Evolutionary conservation across 2,329 filamentous ascomycete species (phyloP).

Genomic region (Aquanectria penicillioides): DNA sequence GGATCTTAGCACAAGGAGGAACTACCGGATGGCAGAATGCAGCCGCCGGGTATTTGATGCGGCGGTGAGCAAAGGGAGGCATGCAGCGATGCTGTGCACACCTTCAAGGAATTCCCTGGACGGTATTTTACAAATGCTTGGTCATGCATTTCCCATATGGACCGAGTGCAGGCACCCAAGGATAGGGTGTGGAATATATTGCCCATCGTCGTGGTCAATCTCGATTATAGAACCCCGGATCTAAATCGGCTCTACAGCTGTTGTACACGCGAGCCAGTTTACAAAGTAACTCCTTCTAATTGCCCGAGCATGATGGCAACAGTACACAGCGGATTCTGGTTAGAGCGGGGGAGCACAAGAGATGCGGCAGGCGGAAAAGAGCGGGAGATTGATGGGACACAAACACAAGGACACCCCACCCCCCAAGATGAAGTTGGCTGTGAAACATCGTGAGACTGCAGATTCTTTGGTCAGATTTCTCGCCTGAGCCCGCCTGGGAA

Average conservation of each 20-base stretch:
- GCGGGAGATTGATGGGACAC: not conserved
- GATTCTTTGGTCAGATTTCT: not conserved
- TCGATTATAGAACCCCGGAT: too few species aligned
- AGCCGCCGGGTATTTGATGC: not conserved
- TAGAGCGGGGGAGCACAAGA: conserved; percentile 12
- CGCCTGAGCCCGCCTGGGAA: not conserved
- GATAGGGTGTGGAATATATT: too few species aligned
- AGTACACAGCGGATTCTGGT: not conserved
- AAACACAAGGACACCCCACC: not conserved
- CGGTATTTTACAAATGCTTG: too few species aligned
- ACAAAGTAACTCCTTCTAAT: conserved; percentile 9
- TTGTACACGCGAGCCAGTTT: not conserved
- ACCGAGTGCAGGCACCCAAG: too few species aligned
- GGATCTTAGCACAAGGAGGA: not conserved
- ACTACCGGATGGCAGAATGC: not conserved
- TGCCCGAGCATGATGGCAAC: conserved; percentile 10
- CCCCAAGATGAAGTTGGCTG: not conserved
- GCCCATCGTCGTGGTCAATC: too few species aligned
- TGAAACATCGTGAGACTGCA: not conserved
- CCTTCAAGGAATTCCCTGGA: too few species aligned
- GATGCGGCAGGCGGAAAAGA: conserved; percentile 22
- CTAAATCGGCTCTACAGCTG: not conserved
- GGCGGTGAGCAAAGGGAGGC: not conserved
- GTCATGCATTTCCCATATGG: too few species aligned
- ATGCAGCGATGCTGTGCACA: too few species aligned